Conservation (phyloP, 2,329 filamentous ascomycete species). For the Tolypocladium paradoxum region DNA sequence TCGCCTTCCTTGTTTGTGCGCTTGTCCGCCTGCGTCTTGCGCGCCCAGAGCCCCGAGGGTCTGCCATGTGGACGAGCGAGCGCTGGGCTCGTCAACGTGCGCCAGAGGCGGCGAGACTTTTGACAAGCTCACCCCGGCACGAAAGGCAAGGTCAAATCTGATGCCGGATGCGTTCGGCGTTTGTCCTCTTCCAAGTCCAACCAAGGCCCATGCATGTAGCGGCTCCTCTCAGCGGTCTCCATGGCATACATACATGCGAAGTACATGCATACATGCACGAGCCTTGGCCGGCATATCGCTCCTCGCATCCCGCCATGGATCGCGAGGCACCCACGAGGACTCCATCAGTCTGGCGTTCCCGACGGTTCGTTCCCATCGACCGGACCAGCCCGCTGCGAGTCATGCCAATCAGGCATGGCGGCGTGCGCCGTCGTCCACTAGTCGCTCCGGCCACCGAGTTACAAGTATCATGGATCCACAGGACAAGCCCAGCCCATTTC, state of each 20-base stretch:
- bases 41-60: neutral
- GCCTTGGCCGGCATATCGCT: neutral
- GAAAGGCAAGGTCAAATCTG: neutral
- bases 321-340: neutral
- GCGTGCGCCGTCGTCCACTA: conserved; percentile 1
- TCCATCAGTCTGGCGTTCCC: neutral
- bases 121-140: neutral
- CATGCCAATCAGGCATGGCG: conserved; percentile 16
- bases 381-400: conserved; percentile 19
- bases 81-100: neutral
- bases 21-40: neutral
- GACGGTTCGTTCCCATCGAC: conserved; percentile 4
- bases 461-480: neutral
- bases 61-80: neutral
- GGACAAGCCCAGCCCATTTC: neutral
- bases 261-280: neutral
- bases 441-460: neutral
- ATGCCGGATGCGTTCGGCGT: neutral
- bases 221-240: neutral
- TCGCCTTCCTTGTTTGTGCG: neutral
- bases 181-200: neutral
- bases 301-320: neutral
- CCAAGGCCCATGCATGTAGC: neutral
- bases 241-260: neutral
- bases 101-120: neutral